A percentile compares a stretch with the other conserved stretches of the same genome.
Conservation (phyloP, 192 early-diverging fungal genomes). For the Coemansia sp. region DNA sequence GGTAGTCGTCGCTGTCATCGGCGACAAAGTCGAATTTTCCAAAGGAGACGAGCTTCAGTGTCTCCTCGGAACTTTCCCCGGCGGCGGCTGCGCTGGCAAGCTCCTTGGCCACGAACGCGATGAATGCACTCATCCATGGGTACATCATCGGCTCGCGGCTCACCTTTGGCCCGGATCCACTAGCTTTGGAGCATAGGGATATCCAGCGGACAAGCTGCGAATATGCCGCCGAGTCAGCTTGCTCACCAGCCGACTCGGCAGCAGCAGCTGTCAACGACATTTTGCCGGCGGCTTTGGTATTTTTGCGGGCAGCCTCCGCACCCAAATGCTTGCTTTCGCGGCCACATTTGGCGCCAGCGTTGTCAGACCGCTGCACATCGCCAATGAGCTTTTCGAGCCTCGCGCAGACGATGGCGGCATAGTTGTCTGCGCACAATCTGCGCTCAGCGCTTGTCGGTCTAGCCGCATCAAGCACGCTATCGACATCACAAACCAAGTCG, state of each 20-base stretch:
- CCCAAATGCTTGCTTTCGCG: too few relatives aligned
- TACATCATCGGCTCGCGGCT: slow-evolving; percentile 8
- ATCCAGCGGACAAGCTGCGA: neutral
- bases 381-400: neutral
- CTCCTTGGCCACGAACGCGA: slow-evolving; percentile 7
- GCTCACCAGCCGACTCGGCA: neutral
- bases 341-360: too few relatives aligned
- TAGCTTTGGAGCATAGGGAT: neutral
- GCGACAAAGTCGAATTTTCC: neutral
- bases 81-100: neutral
- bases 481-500: neutral
- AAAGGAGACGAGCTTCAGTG: neutral
- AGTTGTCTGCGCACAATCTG: neutral
- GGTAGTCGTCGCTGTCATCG: neutral
- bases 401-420: neutral
- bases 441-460: neutral
- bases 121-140: neutral
- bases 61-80: too few relatives aligned
- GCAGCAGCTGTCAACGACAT: neutral
- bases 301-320: too few relatives aligned
- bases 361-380: neutral
- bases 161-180: neutral
- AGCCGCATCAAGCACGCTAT: neutral
- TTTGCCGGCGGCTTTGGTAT: too few relatives aligned
- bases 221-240: neutral